Evolutionary conservation across 331 rosid genomes (phyloP), one percentile per base, ranked within the genome.

Genomic region (Quercus tomentella): DNA sequence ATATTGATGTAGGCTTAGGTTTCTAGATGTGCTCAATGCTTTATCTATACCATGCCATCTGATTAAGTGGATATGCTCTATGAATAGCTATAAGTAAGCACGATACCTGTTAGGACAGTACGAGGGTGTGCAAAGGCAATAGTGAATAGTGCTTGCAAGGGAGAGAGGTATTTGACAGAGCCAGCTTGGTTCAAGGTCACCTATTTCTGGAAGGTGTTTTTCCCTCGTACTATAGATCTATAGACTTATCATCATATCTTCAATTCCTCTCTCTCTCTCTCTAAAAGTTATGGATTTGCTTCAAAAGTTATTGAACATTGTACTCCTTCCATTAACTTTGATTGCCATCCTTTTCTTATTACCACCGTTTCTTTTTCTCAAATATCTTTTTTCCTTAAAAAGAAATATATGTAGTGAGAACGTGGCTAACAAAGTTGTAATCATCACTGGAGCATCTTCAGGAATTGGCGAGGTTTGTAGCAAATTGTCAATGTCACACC

Each of bases 361-460:
- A 35, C 41, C 41, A 35, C 41, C 41, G 9, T 35, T 35, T 35
- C 41, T 35, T 35, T 35, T 35, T 35, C 41, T 35, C 41, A 35
- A 35, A 6, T 35, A 35, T 0, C 9, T 85, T 22, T 5, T 18
- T 69, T 69, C 57, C 56, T n/a, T 78, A 0, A 80, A 54, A 63
- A 83, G 70, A 0, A 41, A 63, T 4, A 43, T 72, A 0, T 52
- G 4, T 76, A 9, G n/a, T 3, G 85, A 82, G 79, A 87, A 82
- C 12, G 5, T 91, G 56, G 81, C 81, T 22, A 72, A 26, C 10
- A 90, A 90, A 78, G 87, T 90, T 0, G 86, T 87, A 8, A 41
- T 90, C 78, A 91, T 93, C 41, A 90, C 98, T 16, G 95, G 98
- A 23, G 95, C 97, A 71, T 91, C 95, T 68, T 93, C 97, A 4